These are phyloP conservation scores for Rhodotorula sp. DNA, from an alignment of 1,284 basidiomycete genomes.

Conservation along the genomic window DNA sequence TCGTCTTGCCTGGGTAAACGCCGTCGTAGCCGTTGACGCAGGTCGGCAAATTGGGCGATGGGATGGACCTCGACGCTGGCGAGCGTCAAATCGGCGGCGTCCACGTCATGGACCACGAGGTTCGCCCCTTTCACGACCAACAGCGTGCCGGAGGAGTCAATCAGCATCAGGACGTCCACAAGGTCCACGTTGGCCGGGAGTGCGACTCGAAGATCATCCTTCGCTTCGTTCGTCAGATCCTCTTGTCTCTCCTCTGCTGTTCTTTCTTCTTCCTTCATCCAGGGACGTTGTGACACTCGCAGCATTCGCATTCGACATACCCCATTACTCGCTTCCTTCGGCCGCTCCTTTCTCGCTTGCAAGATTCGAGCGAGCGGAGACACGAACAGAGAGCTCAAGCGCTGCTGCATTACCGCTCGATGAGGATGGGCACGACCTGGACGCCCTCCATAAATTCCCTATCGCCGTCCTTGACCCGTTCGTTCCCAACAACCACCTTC, in stretches of 20 bases:
- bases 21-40: too few species aligned
- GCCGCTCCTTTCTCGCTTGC: too few species aligned
- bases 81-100: constrained; percentile 33
- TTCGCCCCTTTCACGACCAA: constrained; percentile 18
- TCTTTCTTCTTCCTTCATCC: not conserved
- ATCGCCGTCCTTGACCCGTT: not conserved
- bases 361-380: too few species aligned
- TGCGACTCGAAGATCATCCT: constrained; percentile 16
- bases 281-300: too few species aligned
- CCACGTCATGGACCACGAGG: constrained; percentile 24
- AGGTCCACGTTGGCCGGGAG: constrained; percentile 19
- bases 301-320: too few species aligned
- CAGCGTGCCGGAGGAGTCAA: constrained; percentile 13
- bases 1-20: too few species aligned
- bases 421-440: constrained; percentile 6
- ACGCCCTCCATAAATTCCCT: constrained; percentile 13
- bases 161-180: constrained; percentile 17
- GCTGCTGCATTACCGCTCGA: not conserved
- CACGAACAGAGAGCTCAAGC: too few species aligned
- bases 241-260: not conserved
- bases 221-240: constrained; percentile 16
- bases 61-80: constrained; percentile 43
- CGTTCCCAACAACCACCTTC: not conserved
- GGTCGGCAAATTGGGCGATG: constrained; percentile 45
- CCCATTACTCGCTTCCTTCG: too few species aligned